Evolutionary conservation across 2,329 filamentous ascomycete genomes (phyloP).

Genomic region (Aspergillus fumigatus): DNA sequence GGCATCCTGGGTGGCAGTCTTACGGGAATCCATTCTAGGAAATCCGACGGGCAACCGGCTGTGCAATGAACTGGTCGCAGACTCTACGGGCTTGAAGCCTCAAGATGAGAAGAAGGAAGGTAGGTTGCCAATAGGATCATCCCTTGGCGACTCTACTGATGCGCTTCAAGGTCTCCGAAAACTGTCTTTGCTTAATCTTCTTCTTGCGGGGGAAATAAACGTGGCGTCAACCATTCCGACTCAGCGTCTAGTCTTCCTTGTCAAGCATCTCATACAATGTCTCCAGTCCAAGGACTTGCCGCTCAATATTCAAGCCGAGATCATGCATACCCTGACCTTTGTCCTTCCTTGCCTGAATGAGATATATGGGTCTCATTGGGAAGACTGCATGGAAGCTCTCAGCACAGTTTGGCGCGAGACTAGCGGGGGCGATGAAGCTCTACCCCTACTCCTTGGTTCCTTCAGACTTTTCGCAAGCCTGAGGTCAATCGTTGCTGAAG

Average conservation of each 20-base stretch:
- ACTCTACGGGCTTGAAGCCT: constrained; percentile 52
- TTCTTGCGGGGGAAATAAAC: constrained; percentile 47
- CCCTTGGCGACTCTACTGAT: constrained; percentile 9
- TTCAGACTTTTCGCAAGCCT: constrained; percentile 66
- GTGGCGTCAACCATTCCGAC: constrained; percentile 46
- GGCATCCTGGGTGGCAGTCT: constrained; percentile 45
- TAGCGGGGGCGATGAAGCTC: constrained; percentile 43
- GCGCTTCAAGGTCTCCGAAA: constrained; percentile 40
- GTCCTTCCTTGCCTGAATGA: constrained; percentile 71
- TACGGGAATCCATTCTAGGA: constrained; percentile 46
- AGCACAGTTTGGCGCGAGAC: constrained; percentile 54
- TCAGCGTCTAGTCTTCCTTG: constrained; percentile 74
- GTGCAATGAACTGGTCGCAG: constrained; percentile 58
- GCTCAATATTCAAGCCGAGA: constrained; percentile 33
- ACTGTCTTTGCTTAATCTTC: constrained; percentile 51
- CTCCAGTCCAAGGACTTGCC: constrained; percentile 56
- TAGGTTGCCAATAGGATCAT: constrained; percentile 18
- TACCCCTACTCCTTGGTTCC: constrained; percentile 66
- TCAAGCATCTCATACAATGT: constrained; percentile 73
- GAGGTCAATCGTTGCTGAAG: constrained; percentile 53
- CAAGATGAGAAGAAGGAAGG: constrained; percentile 41
- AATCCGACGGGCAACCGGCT: constrained; percentile 47
- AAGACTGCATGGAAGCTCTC: constrained; percentile 57
- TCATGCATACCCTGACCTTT: constrained; percentile 42
- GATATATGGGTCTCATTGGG: constrained; percentile 88